A percentile compares a stretch with the other conserved stretches of the same genome.
These are phyloP conservation scores for Talaromyces sp. DNA, from an alignment of 2,329 filamentous ascomycete species.

Conservation along the genomic window DNA sequence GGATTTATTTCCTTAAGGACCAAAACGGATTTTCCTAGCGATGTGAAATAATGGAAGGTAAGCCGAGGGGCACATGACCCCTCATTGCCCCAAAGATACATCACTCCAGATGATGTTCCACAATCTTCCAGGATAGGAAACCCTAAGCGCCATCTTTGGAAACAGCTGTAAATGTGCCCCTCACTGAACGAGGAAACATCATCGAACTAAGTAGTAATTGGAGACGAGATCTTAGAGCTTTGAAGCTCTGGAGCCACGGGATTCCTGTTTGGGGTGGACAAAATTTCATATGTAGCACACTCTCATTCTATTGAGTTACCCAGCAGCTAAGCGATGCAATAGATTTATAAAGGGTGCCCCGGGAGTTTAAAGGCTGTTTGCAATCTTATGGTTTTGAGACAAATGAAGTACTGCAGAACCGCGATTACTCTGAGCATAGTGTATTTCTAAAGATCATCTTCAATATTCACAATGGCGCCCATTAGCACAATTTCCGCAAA, in stretches of 20 bases:
- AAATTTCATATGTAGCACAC: not conserved
- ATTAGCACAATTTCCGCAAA: not conserved
- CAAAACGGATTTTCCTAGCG: not conserved
- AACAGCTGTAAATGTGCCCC: not conserved
- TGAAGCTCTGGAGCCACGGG: not conserved
- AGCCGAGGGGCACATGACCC: not conserved
- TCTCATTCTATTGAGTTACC: not conserved
- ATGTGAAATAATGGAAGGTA: not conserved
- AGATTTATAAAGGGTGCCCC: not conserved
- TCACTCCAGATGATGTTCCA: not conserved
- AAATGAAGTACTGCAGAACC: not conserved
- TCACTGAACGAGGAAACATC: not conserved
- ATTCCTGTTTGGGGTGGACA: not conserved
- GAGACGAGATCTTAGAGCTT: not conserved
- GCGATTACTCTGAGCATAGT: not conserved
- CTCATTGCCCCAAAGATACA: not conserved
- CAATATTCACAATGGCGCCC: not conserved
- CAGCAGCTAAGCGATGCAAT: not conserved
- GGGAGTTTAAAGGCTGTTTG: not conserved
- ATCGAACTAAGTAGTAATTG: not conserved
- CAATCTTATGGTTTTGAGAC: not conserved
- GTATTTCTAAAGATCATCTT: not conserved
- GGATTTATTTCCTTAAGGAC: not conserved
- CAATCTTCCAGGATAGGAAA: not conserved
- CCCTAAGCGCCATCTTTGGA: not conserved